Percentiles rank a stretch among this genome's conserved stretches.
Conservation (phyloP, 1,139 yeast genomes). For the Insectozyma bohioensis region DNA sequence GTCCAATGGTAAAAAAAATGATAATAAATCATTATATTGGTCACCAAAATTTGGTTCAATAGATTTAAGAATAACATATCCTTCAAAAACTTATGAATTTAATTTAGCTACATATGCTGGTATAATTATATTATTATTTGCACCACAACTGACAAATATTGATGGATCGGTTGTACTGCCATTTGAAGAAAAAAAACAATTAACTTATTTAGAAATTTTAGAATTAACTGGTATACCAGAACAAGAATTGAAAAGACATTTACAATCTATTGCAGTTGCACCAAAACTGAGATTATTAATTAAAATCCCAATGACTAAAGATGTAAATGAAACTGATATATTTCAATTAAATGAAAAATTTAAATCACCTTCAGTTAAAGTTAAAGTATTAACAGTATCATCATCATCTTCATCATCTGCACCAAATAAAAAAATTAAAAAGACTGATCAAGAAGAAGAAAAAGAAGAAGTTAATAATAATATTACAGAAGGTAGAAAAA, state of each 20-base stretch:
- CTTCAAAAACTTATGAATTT: conserved; percentile 71
- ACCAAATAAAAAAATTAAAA: conserved; percentile 30
- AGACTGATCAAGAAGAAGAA: conserved; percentile 40
- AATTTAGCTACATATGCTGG: conserved; percentile 83
- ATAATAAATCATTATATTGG: conserved; percentile 79
- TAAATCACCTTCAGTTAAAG: conserved; percentile 66
- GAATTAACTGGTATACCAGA: conserved; percentile 73
- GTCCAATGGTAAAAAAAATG: conserved; percentile 56
- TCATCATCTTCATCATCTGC: conserved; percentile 23
- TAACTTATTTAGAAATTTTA: conserved; percentile 59
- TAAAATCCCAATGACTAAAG: conserved; percentile 75
- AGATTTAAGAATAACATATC: conserved; percentile 69
- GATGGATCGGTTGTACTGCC: conserved; percentile 37
- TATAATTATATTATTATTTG: conserved; percentile 70
- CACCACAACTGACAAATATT: conserved; percentile 50
- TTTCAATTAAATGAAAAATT: conserved; percentile 73
- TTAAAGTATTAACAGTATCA: conserved; percentile 75
- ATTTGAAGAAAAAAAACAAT: conserved; percentile 38
- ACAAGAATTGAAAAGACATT: conserved; percentile 68
- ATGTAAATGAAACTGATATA: conserved; percentile 60
- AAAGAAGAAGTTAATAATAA: conserved; percentile 33
- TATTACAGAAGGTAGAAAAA: conserved; percentile 46
- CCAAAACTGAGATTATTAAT: conserved; percentile 72
- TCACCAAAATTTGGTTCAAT: conserved; percentile 80
- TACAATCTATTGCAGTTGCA: conserved; percentile 84